These are phyloP conservation scores for Truncatella angustata DNA, from an alignment of 2,329 filamentous ascomycete genomes.

Conservation along the genomic window DNA sequence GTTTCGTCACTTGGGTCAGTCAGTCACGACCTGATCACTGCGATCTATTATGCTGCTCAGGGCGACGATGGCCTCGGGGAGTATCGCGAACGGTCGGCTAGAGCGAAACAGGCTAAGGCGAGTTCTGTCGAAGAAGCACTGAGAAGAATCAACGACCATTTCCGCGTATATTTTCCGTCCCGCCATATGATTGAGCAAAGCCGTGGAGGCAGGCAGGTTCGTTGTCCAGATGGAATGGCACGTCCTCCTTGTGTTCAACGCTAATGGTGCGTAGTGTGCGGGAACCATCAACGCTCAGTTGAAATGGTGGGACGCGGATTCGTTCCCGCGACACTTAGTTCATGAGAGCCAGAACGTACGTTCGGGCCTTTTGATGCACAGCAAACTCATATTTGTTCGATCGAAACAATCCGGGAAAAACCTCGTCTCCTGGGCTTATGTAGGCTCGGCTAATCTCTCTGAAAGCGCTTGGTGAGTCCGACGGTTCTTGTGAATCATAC, in stretches of 20 bases:
- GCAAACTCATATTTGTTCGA: constrained; percentile 66
- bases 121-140: constrained; percentile 19
- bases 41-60: constrained; percentile 54
- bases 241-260: background rate
- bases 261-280: constrained; percentile 47
- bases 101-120: constrained; percentile 26
- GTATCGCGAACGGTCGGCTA: constrained; percentile 37
- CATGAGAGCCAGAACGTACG: constrained; percentile 74
- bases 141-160: constrained; percentile 40
- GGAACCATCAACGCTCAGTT: constrained; percentile 81
- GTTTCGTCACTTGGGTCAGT: constrained; percentile 80
- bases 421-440: constrained; percentile 69
- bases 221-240: constrained; percentile 24
- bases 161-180: constrained; percentile 82
- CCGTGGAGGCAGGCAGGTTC: constrained; percentile 58
- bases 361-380: constrained; percentile 78
- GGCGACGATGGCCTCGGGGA: constrained; percentile 47
- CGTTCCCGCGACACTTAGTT: constrained; percentile 71
- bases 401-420: constrained; percentile 17
- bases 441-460: constrained; percentile 89
- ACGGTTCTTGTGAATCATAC: background rate
- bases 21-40: constrained; percentile 62
- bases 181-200: constrained; percentile 65
- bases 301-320: constrained; percentile 67
- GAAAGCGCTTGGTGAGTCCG: constrained; percentile 81